These are phyloP conservation scores for Coemansia biformis DNA, from an alignment of 192 early-diverging fungal genomes.

Conservation along the genomic window DNA sequence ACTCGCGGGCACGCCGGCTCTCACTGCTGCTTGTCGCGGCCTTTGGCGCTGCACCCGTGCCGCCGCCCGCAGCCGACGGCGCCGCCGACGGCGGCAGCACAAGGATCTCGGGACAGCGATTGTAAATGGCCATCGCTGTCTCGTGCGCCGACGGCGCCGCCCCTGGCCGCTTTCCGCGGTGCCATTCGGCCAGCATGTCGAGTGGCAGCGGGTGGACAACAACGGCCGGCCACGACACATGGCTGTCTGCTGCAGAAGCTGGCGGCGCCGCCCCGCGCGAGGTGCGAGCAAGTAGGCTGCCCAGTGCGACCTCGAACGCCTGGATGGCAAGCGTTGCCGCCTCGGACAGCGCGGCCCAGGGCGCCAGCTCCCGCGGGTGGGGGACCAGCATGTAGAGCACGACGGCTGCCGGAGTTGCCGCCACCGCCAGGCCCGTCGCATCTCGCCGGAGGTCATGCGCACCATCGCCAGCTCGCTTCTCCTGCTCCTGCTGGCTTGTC, in stretches of 20 bases:
- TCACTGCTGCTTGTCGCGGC: background rate
- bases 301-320: too few relatives aligned
- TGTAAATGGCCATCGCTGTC: conserved; percentile 33
- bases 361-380: conserved; percentile 8
- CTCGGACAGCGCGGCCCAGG: conserved; percentile 32
- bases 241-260: too few relatives aligned
- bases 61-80: background rate
- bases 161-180: conserved; percentile 3
- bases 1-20: background rate
- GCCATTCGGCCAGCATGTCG: conserved; percentile 16
- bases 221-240: too few relatives aligned
- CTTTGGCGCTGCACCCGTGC: background rate
- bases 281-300: too few relatives aligned
- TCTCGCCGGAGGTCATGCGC: too few relatives aligned
- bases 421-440: conserved; percentile 40
- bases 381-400: conserved; percentile 38
- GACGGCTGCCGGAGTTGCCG: too few relatives aligned
- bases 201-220: conserved; percentile 40
- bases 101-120: too few relatives aligned
- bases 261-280: too few relatives aligned
- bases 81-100: too few relatives aligned
- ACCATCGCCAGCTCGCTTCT: too few relatives aligned
- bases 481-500: too few relatives aligned
- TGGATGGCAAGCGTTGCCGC: conserved; percentile 15
- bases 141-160: conserved; percentile 12